phyloP scores from a whole-genome alignment of 2,329 filamentous ascomycete genomes.

The Penicillium sp. region DNA sequence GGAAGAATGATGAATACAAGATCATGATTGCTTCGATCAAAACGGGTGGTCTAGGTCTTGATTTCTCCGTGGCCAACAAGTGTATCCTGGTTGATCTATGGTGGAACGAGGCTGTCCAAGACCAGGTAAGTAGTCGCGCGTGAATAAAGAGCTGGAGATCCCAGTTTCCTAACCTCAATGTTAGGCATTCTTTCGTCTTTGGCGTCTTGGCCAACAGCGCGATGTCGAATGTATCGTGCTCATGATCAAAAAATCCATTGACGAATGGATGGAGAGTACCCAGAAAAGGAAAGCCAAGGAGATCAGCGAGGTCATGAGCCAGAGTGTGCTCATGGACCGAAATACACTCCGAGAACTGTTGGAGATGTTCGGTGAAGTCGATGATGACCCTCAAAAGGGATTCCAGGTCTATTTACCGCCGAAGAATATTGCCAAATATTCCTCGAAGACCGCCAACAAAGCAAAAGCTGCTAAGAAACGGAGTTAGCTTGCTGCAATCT shows the following conservation, averaged over 20 bases:
- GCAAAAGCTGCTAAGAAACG: neutral
- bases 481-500: neutral
- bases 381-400: neutral
- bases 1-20: slow-evolving; percentile 33
- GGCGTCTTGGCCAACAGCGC: slow-evolving; percentile 62
- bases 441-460: neutral
- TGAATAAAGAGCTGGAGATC: no score
- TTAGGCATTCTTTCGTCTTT: slow-evolving; percentile 57
- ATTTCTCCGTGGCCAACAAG: slow-evolving; percentile 59
- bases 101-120: slow-evolving; percentile 62
- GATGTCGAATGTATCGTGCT: slow-evolving; percentile 60
- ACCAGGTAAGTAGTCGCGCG: slow-evolving; percentile 48
- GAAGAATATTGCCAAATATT: neutral
- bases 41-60: slow-evolving; percentile 57
- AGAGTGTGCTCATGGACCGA: slow-evolving; percentile 13
- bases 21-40: slow-evolving; percentile 58
- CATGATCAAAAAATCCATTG: slow-evolving; percentile 55
- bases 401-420: neutral
- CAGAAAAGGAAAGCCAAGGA: slow-evolving; percentile 52
- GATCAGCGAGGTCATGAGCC: slow-evolving; percentile 26
- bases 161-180: neutral
- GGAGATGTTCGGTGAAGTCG: slow-evolving; percentile 20
- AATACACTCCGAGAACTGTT: slow-evolving; percentile 22
- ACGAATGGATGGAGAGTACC: slow-evolving; percentile 54
- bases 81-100: slow-evolving; percentile 56